Evolutionary conservation across 106 monocot genomes (phyloP).

Genomic region (Triglochin maritima): DNA sequence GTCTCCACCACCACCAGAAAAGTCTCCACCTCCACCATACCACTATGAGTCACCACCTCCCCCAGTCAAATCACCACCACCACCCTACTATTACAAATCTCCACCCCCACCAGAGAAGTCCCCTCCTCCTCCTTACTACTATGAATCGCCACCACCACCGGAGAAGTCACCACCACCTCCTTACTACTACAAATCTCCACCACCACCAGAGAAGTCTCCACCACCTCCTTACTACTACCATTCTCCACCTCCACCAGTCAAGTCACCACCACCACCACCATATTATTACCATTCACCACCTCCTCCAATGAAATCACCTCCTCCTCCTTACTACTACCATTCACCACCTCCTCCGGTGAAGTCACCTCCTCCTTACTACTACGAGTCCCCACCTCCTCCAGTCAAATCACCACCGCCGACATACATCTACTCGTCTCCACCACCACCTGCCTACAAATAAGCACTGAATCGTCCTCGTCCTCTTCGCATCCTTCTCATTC

Average conservation of each 20-base stretch:
- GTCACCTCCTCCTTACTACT: conserved; percentile 9
- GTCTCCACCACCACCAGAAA: conserved; percentile 12
- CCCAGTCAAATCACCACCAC: neutral
- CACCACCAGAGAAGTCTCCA: neutral
- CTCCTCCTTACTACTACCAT: conserved; percentile 8
- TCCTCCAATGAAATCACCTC: conserved; percentile 3
- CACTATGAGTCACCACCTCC: conserved; percentile 16
- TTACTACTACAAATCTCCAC: conserved; percentile 1
- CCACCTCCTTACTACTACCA: conserved; percentile 3
- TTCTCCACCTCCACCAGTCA: neutral
- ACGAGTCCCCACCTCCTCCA: conserved; percentile 9
- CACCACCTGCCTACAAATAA: neutral
- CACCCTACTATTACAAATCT: conserved; percentile 1
- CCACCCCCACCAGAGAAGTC: neutral
- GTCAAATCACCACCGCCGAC: conserved; percentile 5
- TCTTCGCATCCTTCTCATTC: neutral
- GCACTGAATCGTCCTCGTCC: neutral
- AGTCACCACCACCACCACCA: conserved; percentile 12
- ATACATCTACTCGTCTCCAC: neutral
- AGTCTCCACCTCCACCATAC: neutral
- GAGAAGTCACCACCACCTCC: neutral
- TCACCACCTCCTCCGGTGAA: conserved; percentile 4
- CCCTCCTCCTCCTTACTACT: neutral
- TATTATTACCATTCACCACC: conserved; percentile 9
- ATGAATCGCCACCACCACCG: neutral